Evolutionary conservation across 192 early-diverging fungal genomes (phyloP).

Genomic region (Coemansia sp.): DNA sequence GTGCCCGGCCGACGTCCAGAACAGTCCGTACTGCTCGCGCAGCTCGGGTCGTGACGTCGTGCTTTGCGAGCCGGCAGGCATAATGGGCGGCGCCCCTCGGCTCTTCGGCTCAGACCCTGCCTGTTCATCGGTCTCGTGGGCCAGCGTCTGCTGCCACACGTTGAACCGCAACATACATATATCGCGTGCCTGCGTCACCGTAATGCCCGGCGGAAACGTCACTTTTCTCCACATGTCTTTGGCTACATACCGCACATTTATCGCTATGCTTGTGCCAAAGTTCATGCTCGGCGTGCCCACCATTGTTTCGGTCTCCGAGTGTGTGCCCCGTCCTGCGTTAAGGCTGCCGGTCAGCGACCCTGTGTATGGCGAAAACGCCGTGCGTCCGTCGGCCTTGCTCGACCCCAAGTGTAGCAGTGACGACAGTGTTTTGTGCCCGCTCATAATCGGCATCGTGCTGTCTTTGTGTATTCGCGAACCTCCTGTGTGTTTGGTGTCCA

Average conservation of each 20-base stretch:
- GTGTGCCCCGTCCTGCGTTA: constrained; percentile 2
- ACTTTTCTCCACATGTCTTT: constrained; percentile 56
- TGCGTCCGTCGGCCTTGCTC: constrained; percentile 35
- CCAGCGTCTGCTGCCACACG: constrained; percentile 53
- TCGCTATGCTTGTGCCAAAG: constrained; percentile 40
- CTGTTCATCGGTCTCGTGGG: neutral
- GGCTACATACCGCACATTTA: constrained; percentile 55
- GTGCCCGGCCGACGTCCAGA: constrained; percentile 57
- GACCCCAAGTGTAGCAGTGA: constrained; percentile 39
- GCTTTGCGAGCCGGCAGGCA: constrained; percentile 21
- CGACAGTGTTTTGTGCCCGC: constrained; percentile 46
- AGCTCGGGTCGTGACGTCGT: constrained; percentile 24
- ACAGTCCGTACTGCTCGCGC: constrained; percentile 56
- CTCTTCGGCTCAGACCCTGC: neutral
- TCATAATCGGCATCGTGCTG: constrained; percentile 46
- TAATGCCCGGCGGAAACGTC: constrained; percentile 53
- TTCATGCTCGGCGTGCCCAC: constrained; percentile 19
- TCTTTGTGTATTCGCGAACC: constrained; percentile 11
- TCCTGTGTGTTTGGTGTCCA: constrained; percentile 21
- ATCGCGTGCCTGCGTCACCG: constrained; percentile 55
- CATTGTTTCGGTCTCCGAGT: constrained; percentile 6
- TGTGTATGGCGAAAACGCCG: constrained; percentile 42
- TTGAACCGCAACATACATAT: constrained; percentile 59
- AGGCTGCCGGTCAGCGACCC: constrained; percentile 26
- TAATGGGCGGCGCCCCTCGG: constrained; percentile 2